phyloP scores from a whole-genome alignment of 148 eudicot species.

The Nepenthes mirabilis region DNA sequence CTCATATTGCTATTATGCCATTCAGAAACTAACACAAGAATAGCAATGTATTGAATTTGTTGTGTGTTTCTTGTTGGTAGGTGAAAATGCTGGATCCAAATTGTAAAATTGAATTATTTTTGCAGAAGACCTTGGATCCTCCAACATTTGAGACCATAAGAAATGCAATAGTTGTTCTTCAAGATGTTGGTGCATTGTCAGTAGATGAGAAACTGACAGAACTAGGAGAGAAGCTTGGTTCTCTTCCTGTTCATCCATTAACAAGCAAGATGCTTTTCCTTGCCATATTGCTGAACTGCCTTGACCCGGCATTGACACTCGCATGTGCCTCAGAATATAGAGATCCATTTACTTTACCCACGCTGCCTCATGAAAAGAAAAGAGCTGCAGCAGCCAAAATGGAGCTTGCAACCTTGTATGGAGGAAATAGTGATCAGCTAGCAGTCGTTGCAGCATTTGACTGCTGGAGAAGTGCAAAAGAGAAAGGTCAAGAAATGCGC shows the following conservation, averaged over 20 bases:
- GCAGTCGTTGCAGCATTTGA: slow-evolving; percentile 92
- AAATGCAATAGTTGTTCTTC: slow-evolving; percentile 69
- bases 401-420: slow-evolving; percentile 68
- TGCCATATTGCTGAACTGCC: slow-evolving; percentile 70
- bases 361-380: slow-evolving; percentile 54
- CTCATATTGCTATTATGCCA: too few relatives aligned
- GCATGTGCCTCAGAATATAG: slow-evolving; percentile 81
- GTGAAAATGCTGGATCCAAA: slow-evolving; percentile 75
- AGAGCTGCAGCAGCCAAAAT: slow-evolving; percentile 57
- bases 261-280: slow-evolving; percentile 88
- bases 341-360: slow-evolving; percentile 81
- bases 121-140: slow-evolving; percentile 78
- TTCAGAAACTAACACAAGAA: too few relatives aligned
- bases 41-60: neutral
- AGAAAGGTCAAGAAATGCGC: slow-evolving; percentile 38
- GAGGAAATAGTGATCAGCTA: slow-evolving; percentile 85
- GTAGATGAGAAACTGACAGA: slow-evolving; percentile 68
- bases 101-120: slow-evolving; percentile 64
- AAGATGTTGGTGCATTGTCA: slow-evolving; percentile 86
- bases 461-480: slow-evolving; percentile 70
- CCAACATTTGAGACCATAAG: slow-evolving; percentile 66
- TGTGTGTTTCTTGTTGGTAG: slow-evolving; percentile 24
- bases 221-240: slow-evolving; percentile 67
- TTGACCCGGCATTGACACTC: slow-evolving; percentile 90
- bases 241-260: slow-evolving; percentile 80